phyloP scores from a whole-genome alignment of 75 land plant genomes.

The Selaginella moellendorffii region DNA sequence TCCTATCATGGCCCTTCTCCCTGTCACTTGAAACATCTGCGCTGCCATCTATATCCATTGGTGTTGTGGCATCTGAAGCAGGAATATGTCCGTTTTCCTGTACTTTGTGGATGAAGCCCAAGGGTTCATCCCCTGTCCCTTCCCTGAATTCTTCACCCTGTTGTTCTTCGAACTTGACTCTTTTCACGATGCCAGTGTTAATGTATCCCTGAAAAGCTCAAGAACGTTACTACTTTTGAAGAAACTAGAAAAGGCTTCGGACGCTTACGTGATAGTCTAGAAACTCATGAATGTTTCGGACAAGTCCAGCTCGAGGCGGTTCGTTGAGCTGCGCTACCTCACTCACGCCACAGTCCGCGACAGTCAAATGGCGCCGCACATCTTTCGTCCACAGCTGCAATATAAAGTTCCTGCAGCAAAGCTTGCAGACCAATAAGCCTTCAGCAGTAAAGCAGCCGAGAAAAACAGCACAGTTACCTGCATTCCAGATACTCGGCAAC shows the following conservation, averaged over 20 bases:
- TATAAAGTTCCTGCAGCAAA: slow-evolving; percentile 59
- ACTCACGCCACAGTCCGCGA: slow-evolving; percentile 58
- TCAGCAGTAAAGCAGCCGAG: no score
- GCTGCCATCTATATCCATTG: slow-evolving; percentile 23
- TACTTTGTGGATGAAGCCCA: no score
- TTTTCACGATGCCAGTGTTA: slow-evolving; percentile 63
- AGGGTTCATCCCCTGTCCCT: not conserved
- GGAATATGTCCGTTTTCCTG: no score
- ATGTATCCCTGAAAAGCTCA: slow-evolving; percentile 81
- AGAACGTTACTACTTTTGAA: not conserved
- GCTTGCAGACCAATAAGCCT: no score
- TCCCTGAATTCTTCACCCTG: not conserved
- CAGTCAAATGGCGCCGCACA: slow-evolving; percentile 45
- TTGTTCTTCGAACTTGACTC: slow-evolving; percentile 18
- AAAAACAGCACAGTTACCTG: slow-evolving; percentile 47
- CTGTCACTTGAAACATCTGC: slow-evolving; percentile 5
- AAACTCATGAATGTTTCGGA: slow-evolving; percentile 69
- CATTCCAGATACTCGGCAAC: slow-evolving; percentile 87
- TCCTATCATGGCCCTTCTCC: not conserved
- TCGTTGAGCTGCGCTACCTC: slow-evolving; percentile 35
- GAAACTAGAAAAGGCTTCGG: not conserved
- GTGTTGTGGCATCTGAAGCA: no score
- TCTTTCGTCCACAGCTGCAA: slow-evolving; percentile 77
- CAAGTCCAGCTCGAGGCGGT: slow-evolving; percentile 42
- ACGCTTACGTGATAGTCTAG: slow-evolving; percentile 77